Evolutionary conservation across 208 protist genomes (phyloP), one percentile per base, ranked within the genome.

Genomic region (Leishmania gerbilli): DNA sequence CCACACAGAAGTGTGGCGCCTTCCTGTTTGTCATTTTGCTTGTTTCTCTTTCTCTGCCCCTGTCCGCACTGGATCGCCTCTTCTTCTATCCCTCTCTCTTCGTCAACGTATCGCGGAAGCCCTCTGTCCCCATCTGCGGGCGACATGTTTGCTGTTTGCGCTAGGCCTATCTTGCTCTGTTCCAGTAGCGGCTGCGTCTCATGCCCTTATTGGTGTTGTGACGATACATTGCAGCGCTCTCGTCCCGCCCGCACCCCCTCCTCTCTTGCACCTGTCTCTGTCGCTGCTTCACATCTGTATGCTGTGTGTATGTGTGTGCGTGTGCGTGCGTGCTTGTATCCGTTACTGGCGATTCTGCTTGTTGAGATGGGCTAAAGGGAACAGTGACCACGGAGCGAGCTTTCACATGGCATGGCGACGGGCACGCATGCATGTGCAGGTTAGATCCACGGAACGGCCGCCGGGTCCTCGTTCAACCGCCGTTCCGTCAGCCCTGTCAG

Each of bases 401-500:
- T 13, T 19, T 37, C 8, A 67, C 60, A 11, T 47, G 19, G 6
- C 53, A 56, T 56, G 53, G 17, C 19, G 19, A 56, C 19, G 13
- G n/a, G n/a, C 60, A 64, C 47, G 31, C 37, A 31, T 55, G 9
- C n/a, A 49, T 37, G 7, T 21, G 24, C n/a, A 55, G 42, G 13
- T 74, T 67, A 91, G n/a, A 91, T 78, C 88, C 88, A 91, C 69
- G 81, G 58, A 42, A 91, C 88, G 2, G 86, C 84, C 3, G 81
- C 79, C 1, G 81, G 67, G 72, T 90, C 84, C 34, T 88, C 89
- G 77, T 92, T 92, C 51, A 90, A 53, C 65, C 77, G 80, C 47
- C 67, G 64, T 74, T 91, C 88, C 19, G 87, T 84, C 71, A 90
- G 19, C 27, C 78, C 53, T 7, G 71, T 21, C 58, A 37, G 49